Base-by-base conservation (phyloP, 2,329 filamentous ascomycete genomes). In the Albifimbria verrucaria region DNA sequence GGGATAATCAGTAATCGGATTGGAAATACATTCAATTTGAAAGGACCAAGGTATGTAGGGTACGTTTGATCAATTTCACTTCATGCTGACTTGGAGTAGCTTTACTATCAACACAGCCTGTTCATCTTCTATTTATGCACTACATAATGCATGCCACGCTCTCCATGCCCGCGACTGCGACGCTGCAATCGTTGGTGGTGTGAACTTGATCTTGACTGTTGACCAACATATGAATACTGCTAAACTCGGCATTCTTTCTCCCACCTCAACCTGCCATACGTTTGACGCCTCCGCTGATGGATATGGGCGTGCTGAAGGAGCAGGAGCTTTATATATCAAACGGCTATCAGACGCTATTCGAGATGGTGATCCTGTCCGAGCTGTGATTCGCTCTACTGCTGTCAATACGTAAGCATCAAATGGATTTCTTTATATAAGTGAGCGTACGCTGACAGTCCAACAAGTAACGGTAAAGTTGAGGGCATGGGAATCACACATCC, bases 191-290 rank as follows among this genome's bases (percentile, higher is more conserved):
- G 42, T 44, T 20, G 42, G 42, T 6, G 42, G 42, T 20, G 42
- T 44, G 4, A 44, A 44, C n/a, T 20, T 44, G 7, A 44, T 44
- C 42, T 20, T 44, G 17, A 44, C 42, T 20, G 42, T 44, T 6
- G 42, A 44, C n/a, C 42, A 44, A 23, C 42, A 44, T 21, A 44
- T 44, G 42, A 44, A 44, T 20, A 44, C 42, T n/a, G 42, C 42
- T 11, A 44, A 44, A 15, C 42, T 44, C 4, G 42, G 42, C 4
- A 44, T 44, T 20, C n/a, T 44, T 3, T 44, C 42, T 3, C 42
- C 42, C 12, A 44, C 42, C 12, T 44, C 42, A 11, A 44, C 42
- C 42, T 44, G 42, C 18, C 42, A 44, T 44, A 44, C 42, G 18
- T 44, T 44, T 20, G 42, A 44, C 20, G 42, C 42, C 15, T 44